phyloP scores from a whole-genome alignment of 2,329 filamentous ascomycete species.

The Dothistroma pini region DNA sequence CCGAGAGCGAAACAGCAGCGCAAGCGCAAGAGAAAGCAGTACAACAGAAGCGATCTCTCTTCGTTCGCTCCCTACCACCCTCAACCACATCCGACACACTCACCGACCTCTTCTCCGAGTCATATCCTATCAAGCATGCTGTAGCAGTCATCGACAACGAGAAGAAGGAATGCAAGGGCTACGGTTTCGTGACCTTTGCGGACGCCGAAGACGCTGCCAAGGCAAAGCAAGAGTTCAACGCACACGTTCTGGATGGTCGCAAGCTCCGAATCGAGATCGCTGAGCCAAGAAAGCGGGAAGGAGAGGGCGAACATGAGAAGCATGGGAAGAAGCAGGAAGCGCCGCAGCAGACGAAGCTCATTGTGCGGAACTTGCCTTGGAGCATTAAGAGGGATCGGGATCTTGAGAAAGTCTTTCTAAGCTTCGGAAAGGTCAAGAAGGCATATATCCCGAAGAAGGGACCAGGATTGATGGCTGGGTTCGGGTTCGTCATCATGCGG shows the following conservation, averaged over 20 bases:
- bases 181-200: constrained; percentile 95
- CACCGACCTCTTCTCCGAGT: constrained; percentile 86
- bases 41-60: constrained; percentile 56
- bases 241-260: constrained; percentile 70
- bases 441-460: constrained; percentile 78
- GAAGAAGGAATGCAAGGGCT: constrained; percentile 85
- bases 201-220: constrained; percentile 84
- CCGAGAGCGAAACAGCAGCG: constrained; percentile 6
- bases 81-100: constrained; percentile 76
- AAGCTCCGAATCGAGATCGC: constrained; percentile 85
- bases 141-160: constrained; percentile 83
- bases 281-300: constrained; percentile 72
- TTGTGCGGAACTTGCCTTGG: constrained; percentile 94
- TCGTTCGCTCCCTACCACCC: constrained; percentile 81
- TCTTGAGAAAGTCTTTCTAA: constrained; percentile 72
- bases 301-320: constrained; percentile 52
- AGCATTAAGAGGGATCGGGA: constrained; percentile 85
- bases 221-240: constrained; percentile 78
- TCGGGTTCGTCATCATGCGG: constrained; percentile 86
- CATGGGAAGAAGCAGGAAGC: constrained; percentile 62
- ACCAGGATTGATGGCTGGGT: constrained; percentile 67
- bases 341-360: constrained; percentile 69
- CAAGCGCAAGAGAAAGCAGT: constrained; percentile 21
- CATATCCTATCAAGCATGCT: constrained; percentile 92
- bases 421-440: constrained; percentile 88